Evolutionary conservation across 2,329 filamentous ascomycete species (phyloP).

Genomic region (Fusarium staphyleae): DNA sequence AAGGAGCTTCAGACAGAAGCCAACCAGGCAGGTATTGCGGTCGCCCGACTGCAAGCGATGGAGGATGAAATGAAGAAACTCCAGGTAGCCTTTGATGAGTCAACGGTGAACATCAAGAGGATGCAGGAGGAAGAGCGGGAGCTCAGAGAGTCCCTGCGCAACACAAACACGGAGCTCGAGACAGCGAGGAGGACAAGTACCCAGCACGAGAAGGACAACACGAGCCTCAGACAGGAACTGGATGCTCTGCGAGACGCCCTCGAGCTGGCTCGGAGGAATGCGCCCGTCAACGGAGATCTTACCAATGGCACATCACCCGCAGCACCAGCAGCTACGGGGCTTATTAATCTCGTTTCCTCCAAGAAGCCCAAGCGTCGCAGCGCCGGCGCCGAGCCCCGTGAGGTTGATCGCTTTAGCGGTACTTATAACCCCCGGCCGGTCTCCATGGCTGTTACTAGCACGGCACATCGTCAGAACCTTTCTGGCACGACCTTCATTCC

Average conservation of each 20-base stretch:
- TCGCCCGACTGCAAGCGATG: conserved; percentile 87
- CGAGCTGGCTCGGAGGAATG: conserved; percentile 81
- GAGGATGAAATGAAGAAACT: conserved; percentile 96
- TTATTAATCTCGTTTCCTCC: conserved; percentile 95
- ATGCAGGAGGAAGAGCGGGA: conserved; percentile 93
- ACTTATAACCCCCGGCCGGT: conserved; percentile 94
- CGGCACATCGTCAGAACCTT: conserved; percentile 72
- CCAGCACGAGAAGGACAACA: conserved; percentile 84
- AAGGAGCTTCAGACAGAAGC: conserved; percentile 96
- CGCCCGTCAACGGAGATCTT: conserved; percentile 72
- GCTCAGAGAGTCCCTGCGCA: conserved; percentile 81
- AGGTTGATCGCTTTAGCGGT: conserved; percentile 87
- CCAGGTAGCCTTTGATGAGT: conserved; percentile 88
- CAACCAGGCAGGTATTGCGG: conserved; percentile 95
- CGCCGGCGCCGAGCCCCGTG: conserved; percentile 83
- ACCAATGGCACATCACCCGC: conserved; percentile 50
- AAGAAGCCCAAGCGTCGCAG: conserved; percentile 98
- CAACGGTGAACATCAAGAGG: conserved; percentile 86
- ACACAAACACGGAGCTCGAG: conserved; percentile 82
- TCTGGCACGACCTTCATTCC: conserved; percentile 81
- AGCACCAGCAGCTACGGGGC: conserved; percentile 69
- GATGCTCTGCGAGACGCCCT: conserved; percentile 91
- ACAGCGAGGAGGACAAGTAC: conserved; percentile 76
- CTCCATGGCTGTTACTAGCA: conserved; percentile 85
- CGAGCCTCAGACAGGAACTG: conserved; percentile 84